phyloP scores from a whole-genome alignment of 768 basidiomycete species.

The Boletus reticuloceps region DNA sequence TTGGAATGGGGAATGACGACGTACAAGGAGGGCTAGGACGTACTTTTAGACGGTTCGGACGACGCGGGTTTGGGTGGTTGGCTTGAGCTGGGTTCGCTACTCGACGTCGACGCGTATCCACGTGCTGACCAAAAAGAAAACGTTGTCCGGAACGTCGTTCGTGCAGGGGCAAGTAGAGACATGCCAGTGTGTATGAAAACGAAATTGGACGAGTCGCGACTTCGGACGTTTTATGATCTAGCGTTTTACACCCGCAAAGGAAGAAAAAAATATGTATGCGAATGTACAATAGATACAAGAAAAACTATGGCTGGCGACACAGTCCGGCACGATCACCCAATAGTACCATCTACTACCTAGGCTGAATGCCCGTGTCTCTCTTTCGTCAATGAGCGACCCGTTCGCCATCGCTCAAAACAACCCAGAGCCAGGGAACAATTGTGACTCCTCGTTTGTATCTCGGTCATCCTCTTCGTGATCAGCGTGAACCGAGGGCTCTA shows the following conservation, averaged over 20 bases:
- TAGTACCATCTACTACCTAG: constrained; percentile 12
- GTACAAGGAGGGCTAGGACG: background rate
- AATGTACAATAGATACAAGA: too few relatives aligned
- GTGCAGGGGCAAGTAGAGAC: constrained; percentile 16
- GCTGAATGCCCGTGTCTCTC: too few relatives aligned
- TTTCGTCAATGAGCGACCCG: too few relatives aligned
- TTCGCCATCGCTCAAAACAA: constrained; percentile 30
- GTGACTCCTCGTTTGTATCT: constrained; percentile 33
- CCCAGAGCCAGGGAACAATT: constrained; percentile 43
- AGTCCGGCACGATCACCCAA: constrained; percentile 8
- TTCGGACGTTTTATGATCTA: too few relatives aligned
- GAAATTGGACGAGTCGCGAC: too few relatives aligned
- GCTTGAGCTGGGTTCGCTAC: background rate
- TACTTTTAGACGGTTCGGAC: constrained; percentile 20
- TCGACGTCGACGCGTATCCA: constrained; percentile 11
- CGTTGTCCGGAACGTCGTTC: constrained; percentile 10
- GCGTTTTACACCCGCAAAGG: too few relatives aligned
- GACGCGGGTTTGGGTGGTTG: constrained; percentile 1
- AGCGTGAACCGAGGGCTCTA: background rate
- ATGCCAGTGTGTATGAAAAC: constrained; percentile 4
- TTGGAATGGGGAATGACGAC: background rate
- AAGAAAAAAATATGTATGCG: too few relatives aligned
- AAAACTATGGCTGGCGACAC: background rate
- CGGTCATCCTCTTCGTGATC: constrained; percentile 23
- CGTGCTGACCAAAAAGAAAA: constrained; percentile 10